Evolutionary conservation across 768 basidiomycete species (phyloP), one percentile per base, ranked within the genome.

Genomic region (Nevesoporus exiguus): DNA sequence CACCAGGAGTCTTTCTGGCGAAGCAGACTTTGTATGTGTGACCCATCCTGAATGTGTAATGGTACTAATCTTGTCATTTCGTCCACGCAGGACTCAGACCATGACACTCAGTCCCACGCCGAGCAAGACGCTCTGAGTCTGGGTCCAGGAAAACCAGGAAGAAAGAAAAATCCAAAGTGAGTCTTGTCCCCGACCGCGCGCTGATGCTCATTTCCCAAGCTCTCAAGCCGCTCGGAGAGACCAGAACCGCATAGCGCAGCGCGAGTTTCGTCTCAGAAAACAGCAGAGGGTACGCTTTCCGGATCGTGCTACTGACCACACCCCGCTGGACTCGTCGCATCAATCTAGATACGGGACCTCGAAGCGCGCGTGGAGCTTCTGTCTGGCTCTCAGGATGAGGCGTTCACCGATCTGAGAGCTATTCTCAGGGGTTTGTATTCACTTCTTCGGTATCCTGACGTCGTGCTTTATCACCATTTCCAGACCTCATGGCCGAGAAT

Each of bases 321-420:
- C 30, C 34, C 44, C 33, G 47, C 51, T 53, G 51, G 56, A 57
- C 39, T 25, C 41, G 19, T 47, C 19, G 2, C 31, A 29, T 51
- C 57, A 43, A 27, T 37, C 46, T 62, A 97, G 91, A 94, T 97
- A 70, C 90, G 93, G 21, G 94, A 97, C 72, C 83, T 97, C 34
- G 94, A 97, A 73, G 93, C 93, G 19, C 83, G 90, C 42, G 92
- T 97, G n/a, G 93, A 95, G 71, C 85, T 97, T 8, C 80, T 97
- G 17, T 96, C 93, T 6, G 93, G 91, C 19, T 90, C 90, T 39
- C 86, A 93, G 64, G 94, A 94, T 77, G 91, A 96, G 71, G 85
- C 91, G 7, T 74, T 92, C 51, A 82, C 81, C 27, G 88, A 94
- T 69, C 80, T 94, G 79, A 79, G 88, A 54, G 85, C 88, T 59